These are phyloP conservation scores for Apocynum venetum DNA, from an alignment of 257 asterid species.

Conservation along the genomic window DNA sequence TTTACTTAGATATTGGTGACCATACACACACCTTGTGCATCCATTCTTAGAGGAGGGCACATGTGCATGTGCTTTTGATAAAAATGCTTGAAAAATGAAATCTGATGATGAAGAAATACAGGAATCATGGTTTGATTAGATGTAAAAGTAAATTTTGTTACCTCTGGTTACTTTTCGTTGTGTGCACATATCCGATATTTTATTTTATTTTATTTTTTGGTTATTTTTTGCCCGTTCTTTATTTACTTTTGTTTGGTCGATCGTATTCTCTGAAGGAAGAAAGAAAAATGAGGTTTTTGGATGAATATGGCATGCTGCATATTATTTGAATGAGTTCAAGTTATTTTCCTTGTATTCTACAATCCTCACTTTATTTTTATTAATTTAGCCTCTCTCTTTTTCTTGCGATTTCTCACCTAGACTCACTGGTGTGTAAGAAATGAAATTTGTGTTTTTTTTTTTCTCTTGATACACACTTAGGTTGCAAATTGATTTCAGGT, in stretches of 20 bases:
- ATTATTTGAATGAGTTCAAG: neutral
- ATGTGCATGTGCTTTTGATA: neutral
- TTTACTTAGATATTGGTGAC: neutral
- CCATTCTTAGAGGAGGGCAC: neutral
- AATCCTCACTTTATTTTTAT: neutral
- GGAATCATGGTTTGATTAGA: neutral
- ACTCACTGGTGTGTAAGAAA: neutral
- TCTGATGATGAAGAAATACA: neutral
- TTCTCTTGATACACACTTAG: conserved; percentile 18
- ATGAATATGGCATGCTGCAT: neutral
- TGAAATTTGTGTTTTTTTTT: neutral
- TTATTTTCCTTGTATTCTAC: neutral
- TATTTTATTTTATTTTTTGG: too few species aligned
- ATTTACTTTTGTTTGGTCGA: neutral
- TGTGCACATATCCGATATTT: too few species aligned
- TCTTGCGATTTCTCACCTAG: neutral
- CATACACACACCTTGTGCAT: neutral
- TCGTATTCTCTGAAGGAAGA: neutral
- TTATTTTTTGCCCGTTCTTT: neutral
- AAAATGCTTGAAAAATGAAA: neutral
- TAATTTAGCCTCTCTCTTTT: neutral
- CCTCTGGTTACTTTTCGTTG: neutral
- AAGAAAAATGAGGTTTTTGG: neutral
- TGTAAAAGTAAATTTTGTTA: neutral
- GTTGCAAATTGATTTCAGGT: conserved; percentile 53